Percentiles rank a stretch among this genome's conserved stretches.
Evolutionary conservation across 306 rosid genomes (phyloP).

Genomic region (Psophocarpus tetragonolobus): DNA sequence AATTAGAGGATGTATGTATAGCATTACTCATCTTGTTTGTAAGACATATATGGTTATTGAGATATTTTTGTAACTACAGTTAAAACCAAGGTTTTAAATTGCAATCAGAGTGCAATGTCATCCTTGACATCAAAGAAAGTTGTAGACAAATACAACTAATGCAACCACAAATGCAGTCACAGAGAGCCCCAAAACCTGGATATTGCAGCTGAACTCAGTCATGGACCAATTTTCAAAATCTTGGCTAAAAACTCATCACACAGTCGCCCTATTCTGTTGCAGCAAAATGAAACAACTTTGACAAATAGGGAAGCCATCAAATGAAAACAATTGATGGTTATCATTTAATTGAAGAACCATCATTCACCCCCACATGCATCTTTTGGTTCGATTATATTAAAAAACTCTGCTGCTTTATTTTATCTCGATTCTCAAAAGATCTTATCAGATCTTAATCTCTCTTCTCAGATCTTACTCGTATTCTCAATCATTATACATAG

Average conservation of each 20-base stretch:
- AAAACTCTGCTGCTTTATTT: neutral
- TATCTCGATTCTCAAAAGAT: neutral
- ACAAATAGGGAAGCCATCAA: neutral
- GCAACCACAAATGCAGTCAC: neutral
- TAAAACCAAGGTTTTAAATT: neutral
- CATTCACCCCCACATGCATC: neutral
- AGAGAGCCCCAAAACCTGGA: neutral
- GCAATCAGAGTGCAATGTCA: too few species aligned
- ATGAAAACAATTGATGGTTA: neutral
- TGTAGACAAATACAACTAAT: neutral
- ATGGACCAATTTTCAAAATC: neutral
- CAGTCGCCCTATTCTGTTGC: neutral
- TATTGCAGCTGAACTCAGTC: neutral
- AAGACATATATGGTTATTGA: neutral
- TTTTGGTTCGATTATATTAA: neutral
- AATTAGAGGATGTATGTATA: too few species aligned
- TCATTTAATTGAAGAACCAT: neutral
- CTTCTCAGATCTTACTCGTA: conserved; percentile 12
- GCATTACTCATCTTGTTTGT: too few species aligned
- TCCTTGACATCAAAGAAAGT: neutral
- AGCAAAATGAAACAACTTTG: neutral
- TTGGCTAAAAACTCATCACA: neutral
- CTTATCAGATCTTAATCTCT: conserved; percentile 20
- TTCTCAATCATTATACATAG: neutral
- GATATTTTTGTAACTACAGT: neutral